These are phyloP conservation scores for Jacaranda mimosifolia DNA, from an alignment of 257 asterid species.

Conservation along the genomic window DNA sequence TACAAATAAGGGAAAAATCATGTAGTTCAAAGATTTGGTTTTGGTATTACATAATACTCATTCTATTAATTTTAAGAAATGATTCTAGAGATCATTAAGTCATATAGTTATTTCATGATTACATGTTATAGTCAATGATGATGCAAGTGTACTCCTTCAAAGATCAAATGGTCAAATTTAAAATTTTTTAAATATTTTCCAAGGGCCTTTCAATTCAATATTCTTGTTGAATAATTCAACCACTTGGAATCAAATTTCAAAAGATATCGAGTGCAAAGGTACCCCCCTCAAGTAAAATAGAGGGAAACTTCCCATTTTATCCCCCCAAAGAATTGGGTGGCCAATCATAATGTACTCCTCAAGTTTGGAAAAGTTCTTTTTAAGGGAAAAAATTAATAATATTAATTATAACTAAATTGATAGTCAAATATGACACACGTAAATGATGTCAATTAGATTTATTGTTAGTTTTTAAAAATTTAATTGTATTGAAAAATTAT, in stretches of 20 bases:
- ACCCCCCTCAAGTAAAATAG: background rate
- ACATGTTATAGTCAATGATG: slow-evolving; percentile 8
- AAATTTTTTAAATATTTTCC: background rate
- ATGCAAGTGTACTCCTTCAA: background rate
- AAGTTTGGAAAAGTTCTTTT: background rate
- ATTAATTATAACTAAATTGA: background rate
- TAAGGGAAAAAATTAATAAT: background rate
- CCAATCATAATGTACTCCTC: slow-evolving; percentile 5
- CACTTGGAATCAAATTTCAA: background rate
- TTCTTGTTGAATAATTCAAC: slow-evolving; percentile 20
- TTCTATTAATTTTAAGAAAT: background rate
- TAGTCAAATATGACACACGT: too few species aligned
- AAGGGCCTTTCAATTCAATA: background rate
- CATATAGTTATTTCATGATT: background rate
- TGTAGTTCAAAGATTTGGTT: background rate
- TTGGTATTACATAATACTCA: background rate
- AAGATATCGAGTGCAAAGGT: background rate
- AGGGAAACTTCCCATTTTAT: background rate
- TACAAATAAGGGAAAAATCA: too few species aligned
- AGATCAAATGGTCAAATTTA: background rate
- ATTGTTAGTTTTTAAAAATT: too few species aligned
- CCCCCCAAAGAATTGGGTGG: background rate
- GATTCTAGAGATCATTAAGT: background rate
- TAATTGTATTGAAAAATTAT: too few species aligned
- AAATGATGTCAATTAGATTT: too few species aligned